Evolutionary conservation across 345 rosid genomes (phyloP).

Genomic region (Carallia pectinifolia): DNA sequence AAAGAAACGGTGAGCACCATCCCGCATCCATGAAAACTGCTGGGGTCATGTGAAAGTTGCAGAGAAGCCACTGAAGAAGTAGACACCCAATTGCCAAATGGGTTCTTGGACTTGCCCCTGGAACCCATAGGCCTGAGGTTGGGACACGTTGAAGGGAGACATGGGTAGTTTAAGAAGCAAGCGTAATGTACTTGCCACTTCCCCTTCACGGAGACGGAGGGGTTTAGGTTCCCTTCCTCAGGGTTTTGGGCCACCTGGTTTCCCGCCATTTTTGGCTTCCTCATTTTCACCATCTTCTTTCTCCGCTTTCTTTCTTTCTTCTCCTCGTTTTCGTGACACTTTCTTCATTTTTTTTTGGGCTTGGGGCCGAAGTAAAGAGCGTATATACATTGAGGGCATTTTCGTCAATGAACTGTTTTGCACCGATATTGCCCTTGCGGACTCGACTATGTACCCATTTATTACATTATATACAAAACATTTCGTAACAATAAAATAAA

Average conservation of each 20-base stretch:
- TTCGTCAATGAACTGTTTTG: too few species aligned
- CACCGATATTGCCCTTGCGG: too few species aligned
- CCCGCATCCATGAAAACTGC: not conserved
- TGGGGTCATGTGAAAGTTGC: not conserved
- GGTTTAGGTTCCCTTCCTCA: not conserved
- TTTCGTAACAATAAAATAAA: too few species aligned
- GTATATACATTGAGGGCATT: too few species aligned
- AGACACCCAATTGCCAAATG: constrained; percentile 14
- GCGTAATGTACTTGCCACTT: constrained; percentile 15
- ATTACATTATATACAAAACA: too few species aligned
- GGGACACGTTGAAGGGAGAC: not conserved
- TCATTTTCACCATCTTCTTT: not conserved
- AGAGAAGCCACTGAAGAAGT: constrained; percentile 16
- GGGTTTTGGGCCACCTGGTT: constrained; percentile 6
- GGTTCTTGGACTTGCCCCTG: not conserved
- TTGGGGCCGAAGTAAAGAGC: not conserved
- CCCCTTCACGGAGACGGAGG: not conserved
- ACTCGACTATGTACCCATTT: too few species aligned
- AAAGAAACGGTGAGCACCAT: constrained; percentile 8
- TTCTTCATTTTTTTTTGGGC: not conserved
- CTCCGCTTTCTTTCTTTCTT: too few species aligned
- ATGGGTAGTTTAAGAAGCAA: constrained; percentile 17
- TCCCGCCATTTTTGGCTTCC: constrained; percentile 14
- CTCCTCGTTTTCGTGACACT: not conserved
- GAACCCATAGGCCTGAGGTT: not conserved